Evolutionary conservation across 1,139 yeast genomes (phyloP).

Genomic region (Kodamaea ohmeri): DNA sequence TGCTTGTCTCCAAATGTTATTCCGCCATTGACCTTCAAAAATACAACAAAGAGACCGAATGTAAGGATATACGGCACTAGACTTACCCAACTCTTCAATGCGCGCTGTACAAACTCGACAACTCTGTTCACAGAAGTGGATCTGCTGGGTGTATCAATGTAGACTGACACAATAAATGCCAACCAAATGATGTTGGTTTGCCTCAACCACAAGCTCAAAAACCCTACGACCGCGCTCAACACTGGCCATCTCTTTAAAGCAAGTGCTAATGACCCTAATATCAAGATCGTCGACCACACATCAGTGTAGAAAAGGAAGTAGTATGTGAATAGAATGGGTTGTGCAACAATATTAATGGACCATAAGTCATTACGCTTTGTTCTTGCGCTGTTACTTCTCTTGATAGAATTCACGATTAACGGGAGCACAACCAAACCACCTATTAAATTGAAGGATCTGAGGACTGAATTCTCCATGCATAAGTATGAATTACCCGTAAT

Average conservation of each 20-base stretch:
- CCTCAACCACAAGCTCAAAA: slow-evolving; percentile 66
- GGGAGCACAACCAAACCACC: slow-evolving; percentile 65
- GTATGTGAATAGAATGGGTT: slow-evolving; percentile 73
- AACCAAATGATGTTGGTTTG: slow-evolving; percentile 93
- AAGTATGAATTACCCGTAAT: slow-evolving; percentile 20
- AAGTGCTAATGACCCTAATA: slow-evolving; percentile 43
- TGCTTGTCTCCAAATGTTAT: slow-evolving; percentile 86
- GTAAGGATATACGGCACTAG: slow-evolving; percentile 55
- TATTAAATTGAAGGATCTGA: slow-evolving; percentile 58
- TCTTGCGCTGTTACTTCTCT: slow-evolving; percentile 9
- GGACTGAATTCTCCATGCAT: slow-evolving; percentile 38
- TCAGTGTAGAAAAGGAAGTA: slow-evolving; percentile 86
- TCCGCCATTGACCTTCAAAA: slow-evolving; percentile 67
- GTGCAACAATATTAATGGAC: slow-evolving; percentile 48
- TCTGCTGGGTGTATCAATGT: slow-evolving; percentile 46
- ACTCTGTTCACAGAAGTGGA: slow-evolving; percentile 13
- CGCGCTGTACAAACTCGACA: slow-evolving; percentile 19
- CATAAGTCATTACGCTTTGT: slow-evolving; percentile 41
- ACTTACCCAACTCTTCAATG: slow-evolving; percentile 24
- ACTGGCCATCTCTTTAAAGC: slow-evolving; percentile 25
- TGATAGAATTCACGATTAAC: slow-evolving; percentile 25
- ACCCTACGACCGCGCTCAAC: slow-evolving; percentile 47
- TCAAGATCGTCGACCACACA: slow-evolving; percentile 79
- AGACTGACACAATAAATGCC: slow-evolving; percentile 54
- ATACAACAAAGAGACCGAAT: slow-evolving; percentile 50